phyloP scores from a whole-genome alignment of 306 rosid genomes.

The Senna siamea region DNA sequence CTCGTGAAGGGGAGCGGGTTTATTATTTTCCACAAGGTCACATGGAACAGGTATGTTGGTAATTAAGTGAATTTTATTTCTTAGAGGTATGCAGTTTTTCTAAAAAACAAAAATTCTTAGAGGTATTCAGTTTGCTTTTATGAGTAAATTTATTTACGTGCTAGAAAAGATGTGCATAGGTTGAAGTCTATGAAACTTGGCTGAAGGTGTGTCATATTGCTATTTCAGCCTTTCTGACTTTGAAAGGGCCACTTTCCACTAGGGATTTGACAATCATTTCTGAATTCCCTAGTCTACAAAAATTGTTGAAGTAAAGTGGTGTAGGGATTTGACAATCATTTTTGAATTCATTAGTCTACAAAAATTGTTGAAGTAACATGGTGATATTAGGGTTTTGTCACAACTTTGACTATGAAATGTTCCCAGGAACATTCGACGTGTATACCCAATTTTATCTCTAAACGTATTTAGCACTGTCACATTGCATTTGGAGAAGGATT shows the following conservation, averaged over 20 bases:
- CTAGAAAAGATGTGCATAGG: not conserved
- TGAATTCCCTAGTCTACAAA: not conserved
- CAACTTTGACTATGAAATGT: not conserved
- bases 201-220: not conserved
- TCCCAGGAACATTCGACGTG: not conserved
- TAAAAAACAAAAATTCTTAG: no score
- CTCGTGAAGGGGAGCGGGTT: conserved; percentile 87
- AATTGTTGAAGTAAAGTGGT: not conserved
- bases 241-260: not conserved
- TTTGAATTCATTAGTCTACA: not conserved
- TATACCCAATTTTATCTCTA: not conserved
- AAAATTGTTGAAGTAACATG: not conserved
- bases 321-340: not conserved
- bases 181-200: not conserved
- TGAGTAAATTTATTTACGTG: not conserved
- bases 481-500: not conserved
- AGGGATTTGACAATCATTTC: not conserved
- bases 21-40: conserved; percentile 99
- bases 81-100: not conserved
- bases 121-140: not conserved
- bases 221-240: not conserved
- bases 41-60: conserved; percentile 84
- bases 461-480: not conserved
- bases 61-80: not conserved
- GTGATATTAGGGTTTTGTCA: not conserved